Conservation (phyloP, 2,329 filamentous ascomycete species). For the Penicillium sp. region DNA sequence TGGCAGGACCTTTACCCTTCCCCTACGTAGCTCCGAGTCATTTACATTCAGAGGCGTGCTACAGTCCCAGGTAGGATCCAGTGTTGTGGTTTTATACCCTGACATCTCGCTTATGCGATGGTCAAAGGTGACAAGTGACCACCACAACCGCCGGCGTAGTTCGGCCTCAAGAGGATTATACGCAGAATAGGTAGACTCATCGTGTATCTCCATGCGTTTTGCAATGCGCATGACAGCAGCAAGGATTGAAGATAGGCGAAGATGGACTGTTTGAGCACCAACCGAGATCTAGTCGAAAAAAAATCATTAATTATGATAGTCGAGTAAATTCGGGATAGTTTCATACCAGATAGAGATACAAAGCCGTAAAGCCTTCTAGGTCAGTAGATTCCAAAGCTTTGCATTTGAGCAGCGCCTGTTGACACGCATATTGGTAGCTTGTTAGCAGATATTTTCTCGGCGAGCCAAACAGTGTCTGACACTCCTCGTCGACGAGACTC, state of each 20-base stretch:
- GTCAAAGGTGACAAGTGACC: constrained; percentile 66
- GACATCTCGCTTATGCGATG: constrained; percentile 65
- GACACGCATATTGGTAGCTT: constrained; percentile 43
- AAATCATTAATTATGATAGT: no score
- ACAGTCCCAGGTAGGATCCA: constrained; percentile 45
- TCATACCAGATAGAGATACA: constrained; percentile 53
- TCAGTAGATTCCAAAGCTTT: constrained; percentile 40
- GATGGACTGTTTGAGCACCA: constrained; percentile 57
- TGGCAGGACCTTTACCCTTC: neutral
- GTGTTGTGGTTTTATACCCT: constrained; percentile 39
- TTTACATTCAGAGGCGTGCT: constrained; percentile 25
- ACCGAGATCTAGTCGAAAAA: constrained; percentile 48
- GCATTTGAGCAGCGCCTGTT: constrained; percentile 45
- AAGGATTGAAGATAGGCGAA: constrained; percentile 56
- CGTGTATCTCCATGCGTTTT: constrained; percentile 64
- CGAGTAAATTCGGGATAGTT: no score
- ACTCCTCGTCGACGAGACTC: constrained; percentile 56
- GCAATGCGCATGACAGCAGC: constrained; percentile 65
- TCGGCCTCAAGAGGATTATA: constrained; percentile 57
- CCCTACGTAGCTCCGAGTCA: neutral
- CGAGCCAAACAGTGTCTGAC: constrained; percentile 35
- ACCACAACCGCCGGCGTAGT: constrained; percentile 68
- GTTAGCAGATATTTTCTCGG: constrained; percentile 35
- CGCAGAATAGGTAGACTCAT: constrained; percentile 51
- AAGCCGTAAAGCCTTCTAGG: constrained; percentile 47